Conservation (phyloP, 2,329 filamentous ascomycete species). For the Pochonia chlamydosporia region DNA sequence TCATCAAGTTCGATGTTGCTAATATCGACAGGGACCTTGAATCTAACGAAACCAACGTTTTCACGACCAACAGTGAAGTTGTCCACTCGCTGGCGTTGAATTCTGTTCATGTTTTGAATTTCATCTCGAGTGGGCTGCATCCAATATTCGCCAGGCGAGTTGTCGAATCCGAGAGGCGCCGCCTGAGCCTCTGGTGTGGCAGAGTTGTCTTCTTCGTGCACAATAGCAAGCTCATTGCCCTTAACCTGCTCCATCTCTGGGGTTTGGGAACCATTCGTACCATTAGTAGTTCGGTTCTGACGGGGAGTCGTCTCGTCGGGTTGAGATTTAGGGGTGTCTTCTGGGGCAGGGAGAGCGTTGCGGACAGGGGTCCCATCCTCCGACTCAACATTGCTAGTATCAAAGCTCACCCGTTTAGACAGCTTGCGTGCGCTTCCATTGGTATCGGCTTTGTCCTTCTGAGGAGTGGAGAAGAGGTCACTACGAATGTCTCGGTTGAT, state of each 20-base stretch:
- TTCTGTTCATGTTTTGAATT: constrained; percentile 71
- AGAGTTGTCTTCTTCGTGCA: constrained; percentile 61
- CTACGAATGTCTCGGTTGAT: constrained; percentile 84
- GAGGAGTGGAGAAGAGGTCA: constrained; percentile 60
- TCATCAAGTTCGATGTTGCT: constrained; percentile 72
- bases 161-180: constrained; percentile 28
- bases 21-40: constrained; percentile 78
- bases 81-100: constrained; percentile 68
- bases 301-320: constrained; percentile 33
- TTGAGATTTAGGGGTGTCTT: constrained; percentile 22
- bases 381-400: constrained; percentile 49
- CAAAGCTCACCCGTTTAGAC: constrained; percentile 89
- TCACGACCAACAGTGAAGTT: constrained; percentile 78
- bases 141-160: constrained; percentile 74
- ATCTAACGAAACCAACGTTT: constrained; percentile 74
- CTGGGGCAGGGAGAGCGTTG: constrained; percentile 27
- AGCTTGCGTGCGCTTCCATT: constrained; percentile 47
- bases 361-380: constrained; percentile 29
- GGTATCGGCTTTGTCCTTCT: constrained; percentile 40
- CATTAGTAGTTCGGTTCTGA: constrained; percentile 46
- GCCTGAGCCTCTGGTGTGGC: constrained; percentile 22
- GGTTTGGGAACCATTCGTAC: constrained; percentile 27
- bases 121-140: constrained; percentile 72
- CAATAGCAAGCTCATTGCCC: constrained; percentile 71
- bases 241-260: constrained; percentile 67